phyloP scores from a whole-genome alignment of 306 rosid species.

The Spatholobus suberectus region DNA sequence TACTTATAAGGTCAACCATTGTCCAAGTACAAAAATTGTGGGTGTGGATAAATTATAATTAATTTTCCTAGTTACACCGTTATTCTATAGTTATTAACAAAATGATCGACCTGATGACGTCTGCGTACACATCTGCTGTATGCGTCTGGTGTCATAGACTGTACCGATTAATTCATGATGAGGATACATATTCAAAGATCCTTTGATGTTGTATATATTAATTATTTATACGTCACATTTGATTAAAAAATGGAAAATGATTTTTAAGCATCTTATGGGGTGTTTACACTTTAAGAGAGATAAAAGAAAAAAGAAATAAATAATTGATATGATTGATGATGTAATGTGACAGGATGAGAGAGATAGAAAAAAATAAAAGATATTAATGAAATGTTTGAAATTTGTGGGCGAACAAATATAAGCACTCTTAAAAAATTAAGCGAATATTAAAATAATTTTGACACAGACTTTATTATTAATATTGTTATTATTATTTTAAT shows the following conservation, averaged over 20 bases:
- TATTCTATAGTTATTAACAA: no score
- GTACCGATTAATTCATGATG: not conserved
- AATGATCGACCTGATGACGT: slow-evolving; percentile 10
- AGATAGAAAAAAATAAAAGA: no score
- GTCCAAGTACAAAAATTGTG: not conserved
- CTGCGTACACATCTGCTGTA: not conserved
- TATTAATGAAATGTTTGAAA: no score
- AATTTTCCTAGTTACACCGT: not conserved
- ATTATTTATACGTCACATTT: not conserved
- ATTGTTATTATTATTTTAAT: not conserved
- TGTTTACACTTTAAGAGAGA: no score
- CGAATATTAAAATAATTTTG: not conserved
- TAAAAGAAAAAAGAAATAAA: no score
- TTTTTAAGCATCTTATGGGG: no score
- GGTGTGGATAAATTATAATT: not conserved
- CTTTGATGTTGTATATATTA: not conserved
- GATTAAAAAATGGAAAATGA: no score
- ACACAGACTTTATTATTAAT: not conserved
- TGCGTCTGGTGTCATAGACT: not conserved
- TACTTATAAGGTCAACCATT: not conserved
- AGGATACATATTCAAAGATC: not conserved
- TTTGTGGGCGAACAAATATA: no score
- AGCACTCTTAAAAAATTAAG: no score
- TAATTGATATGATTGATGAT: no score
- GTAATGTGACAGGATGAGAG: no score